A percentile compares a stretch with the other conserved stretches of the same genome.
Conservation (phyloP, 108 stramenopile genomes). For the Pseudonitzschia multiseries region DNA sequence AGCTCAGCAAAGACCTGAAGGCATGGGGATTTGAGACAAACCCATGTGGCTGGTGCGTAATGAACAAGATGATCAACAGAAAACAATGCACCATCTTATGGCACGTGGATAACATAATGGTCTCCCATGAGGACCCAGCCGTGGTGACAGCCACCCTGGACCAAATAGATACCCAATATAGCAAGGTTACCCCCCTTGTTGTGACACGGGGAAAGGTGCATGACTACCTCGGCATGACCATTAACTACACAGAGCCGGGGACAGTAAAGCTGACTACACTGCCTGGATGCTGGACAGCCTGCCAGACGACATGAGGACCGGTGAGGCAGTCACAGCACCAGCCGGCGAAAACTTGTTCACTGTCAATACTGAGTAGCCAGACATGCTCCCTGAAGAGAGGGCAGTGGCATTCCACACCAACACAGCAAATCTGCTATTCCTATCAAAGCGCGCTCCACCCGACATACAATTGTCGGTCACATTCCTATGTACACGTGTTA, state of each 20-base stretch:
- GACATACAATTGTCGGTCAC: too few species aligned
- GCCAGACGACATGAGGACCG: constrained; percentile 19
- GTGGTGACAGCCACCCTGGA: constrained; percentile 7
- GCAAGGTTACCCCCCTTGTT: constrained; percentile 25
- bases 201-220: too few species aligned
- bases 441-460: too few species aligned
- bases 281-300: constrained; percentile 21
- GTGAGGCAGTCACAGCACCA: constrained; percentile 28
- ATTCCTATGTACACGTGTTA: too few species aligned
- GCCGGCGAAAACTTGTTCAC: constrained; percentile 41
- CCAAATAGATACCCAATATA: not conserved
- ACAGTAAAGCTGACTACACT: constrained; percentile 21
- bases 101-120: constrained; percentile 51
- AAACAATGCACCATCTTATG: constrained; percentile 39
- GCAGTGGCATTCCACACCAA: constrained; percentile 8
- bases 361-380: constrained; percentile 11
- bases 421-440: too few species aligned
- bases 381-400: not conserved
- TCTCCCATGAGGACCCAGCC: constrained; percentile 22
- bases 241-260: constrained; percentile 10
- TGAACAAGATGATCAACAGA: constrained; percentile 39
- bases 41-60: constrained; percentile 48
- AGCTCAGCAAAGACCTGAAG: too few species aligned
- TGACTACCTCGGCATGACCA: too few species aligned
- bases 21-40: constrained; percentile 36